Percentiles rank a stretch among this genome's conserved stretches.
Evolutionary conservation across 2,329 filamentous ascomycete genomes (phyloP).

Genomic region (Calycina herbarum): DNA sequence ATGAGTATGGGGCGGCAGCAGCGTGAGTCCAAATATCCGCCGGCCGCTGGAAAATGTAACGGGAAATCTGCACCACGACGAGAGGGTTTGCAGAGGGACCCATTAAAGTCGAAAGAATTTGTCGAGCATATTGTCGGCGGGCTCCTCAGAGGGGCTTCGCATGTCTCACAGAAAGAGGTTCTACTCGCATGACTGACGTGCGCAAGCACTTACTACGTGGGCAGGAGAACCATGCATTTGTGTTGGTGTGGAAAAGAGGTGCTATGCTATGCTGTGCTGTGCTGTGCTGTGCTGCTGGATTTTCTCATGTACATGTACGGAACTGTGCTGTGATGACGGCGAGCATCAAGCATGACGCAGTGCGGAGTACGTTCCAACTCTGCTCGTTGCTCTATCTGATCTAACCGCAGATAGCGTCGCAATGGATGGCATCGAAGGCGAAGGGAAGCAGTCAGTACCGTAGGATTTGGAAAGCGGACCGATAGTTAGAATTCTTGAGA

Average conservation of each 20-base stretch:
- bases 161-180: background rate
- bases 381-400: background rate
- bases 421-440: background rate
- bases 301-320: slow-evolving; percentile 3
- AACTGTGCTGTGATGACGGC: slow-evolving; percentile 3
- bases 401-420: background rate
- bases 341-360: background rate
- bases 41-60: slow-evolving; percentile 1
- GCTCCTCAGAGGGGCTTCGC: background rate
- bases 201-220: background rate
- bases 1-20: slow-evolving; percentile 4
- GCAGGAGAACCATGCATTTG: background rate
- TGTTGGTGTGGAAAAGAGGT: background rate
- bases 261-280: background rate
- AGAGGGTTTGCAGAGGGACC: background rate
- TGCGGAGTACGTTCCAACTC: background rate
- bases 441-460: background rate
- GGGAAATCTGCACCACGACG: background rate
- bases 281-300: background rate
- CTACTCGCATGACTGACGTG: slow-evolving; percentile 1
- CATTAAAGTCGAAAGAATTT: background rate
- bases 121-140: background rate
- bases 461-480: background rate
- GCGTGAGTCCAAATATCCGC: background rate
- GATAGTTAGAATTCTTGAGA: background rate